A percentile compares a stretch with the other conserved stretches of the same genome.
Evolutionary conservation across 306 rosid species (phyloP).

Genomic region (Dryas octopetala): DNA sequence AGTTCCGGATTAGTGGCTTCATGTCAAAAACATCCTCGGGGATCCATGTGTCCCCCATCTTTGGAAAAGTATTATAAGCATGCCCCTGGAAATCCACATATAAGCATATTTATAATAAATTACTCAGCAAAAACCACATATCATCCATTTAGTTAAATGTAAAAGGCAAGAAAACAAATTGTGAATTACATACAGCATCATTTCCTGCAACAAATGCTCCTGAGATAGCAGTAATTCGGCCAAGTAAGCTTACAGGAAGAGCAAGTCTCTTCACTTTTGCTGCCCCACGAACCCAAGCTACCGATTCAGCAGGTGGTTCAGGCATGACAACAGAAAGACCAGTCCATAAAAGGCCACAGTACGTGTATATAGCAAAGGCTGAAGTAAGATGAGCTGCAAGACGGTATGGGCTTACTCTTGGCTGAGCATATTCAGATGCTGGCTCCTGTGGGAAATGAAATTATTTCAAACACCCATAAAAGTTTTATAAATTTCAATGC

Average conservation of each 20-base stretch:
- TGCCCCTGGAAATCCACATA: constrained; percentile 57
- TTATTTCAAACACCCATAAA: constrained; percentile 16
- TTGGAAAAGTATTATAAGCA: constrained; percentile 85
- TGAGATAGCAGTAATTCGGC: constrained; percentile 77
- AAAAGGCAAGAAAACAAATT: constrained; percentile 15
- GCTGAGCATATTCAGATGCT: constrained; percentile 80
- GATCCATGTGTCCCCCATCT: constrained; percentile 87
- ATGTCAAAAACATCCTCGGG: constrained; percentile 30
- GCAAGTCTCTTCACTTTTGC: constrained; percentile 78
- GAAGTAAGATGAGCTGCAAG: constrained; percentile 98
- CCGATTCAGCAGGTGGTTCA: constrained; percentile 84
- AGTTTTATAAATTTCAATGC: constrained; percentile 10
- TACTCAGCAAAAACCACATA: background rate
- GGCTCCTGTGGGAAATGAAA: too few relatives aligned
- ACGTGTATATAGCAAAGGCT: constrained; percentile 85
- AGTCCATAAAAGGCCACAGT: constrained; percentile 89
- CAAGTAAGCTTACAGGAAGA: constrained; percentile 72
- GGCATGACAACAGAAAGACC: constrained; percentile 92
- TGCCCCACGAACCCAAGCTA: constrained; percentile 80
- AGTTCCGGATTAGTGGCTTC: too few relatives aligned
- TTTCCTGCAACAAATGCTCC: constrained; percentile 97
- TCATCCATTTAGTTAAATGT: constrained; percentile 9
- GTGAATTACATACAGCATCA: constrained; percentile 68
- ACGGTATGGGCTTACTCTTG: constrained; percentile 97
- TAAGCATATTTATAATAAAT: constrained; percentile 14